Base-by-base conservation (phyloP, 345 rosid genomes). In the Anastatica hierochuntica region DNA sequence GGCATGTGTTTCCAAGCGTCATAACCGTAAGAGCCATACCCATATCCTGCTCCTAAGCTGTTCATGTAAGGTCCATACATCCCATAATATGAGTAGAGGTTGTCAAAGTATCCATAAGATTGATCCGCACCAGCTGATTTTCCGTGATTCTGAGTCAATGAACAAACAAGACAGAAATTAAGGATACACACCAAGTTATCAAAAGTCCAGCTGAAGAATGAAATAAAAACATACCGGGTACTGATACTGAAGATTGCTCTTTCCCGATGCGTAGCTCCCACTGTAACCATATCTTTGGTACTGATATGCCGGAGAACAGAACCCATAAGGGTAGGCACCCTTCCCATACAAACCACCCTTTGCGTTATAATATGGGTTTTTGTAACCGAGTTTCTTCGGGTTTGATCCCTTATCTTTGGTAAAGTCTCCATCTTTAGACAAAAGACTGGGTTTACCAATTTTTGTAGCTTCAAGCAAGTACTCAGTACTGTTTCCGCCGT, bases 1-100 rank as follows among this genome's bases (percentile, higher is more conserved):
- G 43, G 79, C 27, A 76, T 79, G 48, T 72, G 69, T 62, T 74
- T 78, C 76, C 78, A 73, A 1, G 74, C 53, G n/a, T 76, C 81
- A 58, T 77, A 81, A 26, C 73, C 72, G 40, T 58, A 78, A 19
- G 86, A 62, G 40, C 75, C 84, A 65, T 58, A 79, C 7, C 74
- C 83, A 71, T 73, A 34, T 59, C 74, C 73, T 36, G 62, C 53
- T 29, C 72, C 63, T 14, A 53, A 0, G 44, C 68, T 31, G 29
- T 42, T 62, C 53, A 79, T 69, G 65, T 75, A 78, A 19, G 74
- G 82, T 26, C 80, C 76, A 63, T 69, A 88, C 38, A 71, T 54
- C 21, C 70, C 68, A 48, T 66, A 67, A 44, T 55, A 70, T 1
- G 90, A 65, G 54, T 79, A 79, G 49, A 77, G 63, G 46, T 53